Conservation (phyloP, 495 filamentous ascomycete species). For the Trichoderma orchidacearum region DNA sequence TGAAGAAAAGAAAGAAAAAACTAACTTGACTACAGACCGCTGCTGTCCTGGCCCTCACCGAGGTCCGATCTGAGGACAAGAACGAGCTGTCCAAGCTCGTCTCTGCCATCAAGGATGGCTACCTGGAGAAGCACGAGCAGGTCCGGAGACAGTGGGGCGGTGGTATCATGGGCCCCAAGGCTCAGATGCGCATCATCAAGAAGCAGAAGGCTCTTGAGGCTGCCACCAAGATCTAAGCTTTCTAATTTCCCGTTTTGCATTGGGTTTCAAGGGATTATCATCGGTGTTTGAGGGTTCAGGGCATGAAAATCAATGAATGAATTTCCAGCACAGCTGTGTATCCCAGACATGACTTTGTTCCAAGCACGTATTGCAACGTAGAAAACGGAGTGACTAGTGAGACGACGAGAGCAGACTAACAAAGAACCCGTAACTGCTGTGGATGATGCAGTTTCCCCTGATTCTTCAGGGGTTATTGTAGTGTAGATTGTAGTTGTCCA, state of each 20-base stretch:
- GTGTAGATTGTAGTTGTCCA: no score
- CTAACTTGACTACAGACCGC: slow-evolving; percentile 55
- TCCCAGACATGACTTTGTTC: not conserved
- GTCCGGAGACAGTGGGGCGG: slow-evolving; percentile 92
- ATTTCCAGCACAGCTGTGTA: slow-evolving; percentile 2
- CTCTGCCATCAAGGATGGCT: slow-evolving; percentile 94
- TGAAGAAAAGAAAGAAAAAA: not conserved
- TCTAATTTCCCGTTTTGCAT: slow-evolving; percentile 1
- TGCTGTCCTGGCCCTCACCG: slow-evolving; percentile 88
- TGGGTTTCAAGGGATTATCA: slow-evolving; percentile 3
- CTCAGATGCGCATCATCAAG: slow-evolving; percentile 84
- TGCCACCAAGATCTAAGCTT: slow-evolving; percentile 84
- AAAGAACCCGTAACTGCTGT: no score
- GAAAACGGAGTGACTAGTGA: not conserved
- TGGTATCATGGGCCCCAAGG: slow-evolving; percentile 99
- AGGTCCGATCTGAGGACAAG: slow-evolving; percentile 97
- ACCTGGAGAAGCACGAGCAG: slow-evolving; percentile 91
- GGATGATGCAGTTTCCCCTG: no score
- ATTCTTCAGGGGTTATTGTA: no score
- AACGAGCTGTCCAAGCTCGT: slow-evolving; percentile 91
- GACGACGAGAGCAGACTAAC: no score
- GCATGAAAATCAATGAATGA: slow-evolving; percentile 4
- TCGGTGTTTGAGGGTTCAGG: slow-evolving; percentile 2
- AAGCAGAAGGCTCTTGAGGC: slow-evolving; percentile 85
- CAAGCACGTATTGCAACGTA: not conserved